Conservation (phyloP, 352 stramenopile genomes). For the Phytophthora tubulina region DNA sequence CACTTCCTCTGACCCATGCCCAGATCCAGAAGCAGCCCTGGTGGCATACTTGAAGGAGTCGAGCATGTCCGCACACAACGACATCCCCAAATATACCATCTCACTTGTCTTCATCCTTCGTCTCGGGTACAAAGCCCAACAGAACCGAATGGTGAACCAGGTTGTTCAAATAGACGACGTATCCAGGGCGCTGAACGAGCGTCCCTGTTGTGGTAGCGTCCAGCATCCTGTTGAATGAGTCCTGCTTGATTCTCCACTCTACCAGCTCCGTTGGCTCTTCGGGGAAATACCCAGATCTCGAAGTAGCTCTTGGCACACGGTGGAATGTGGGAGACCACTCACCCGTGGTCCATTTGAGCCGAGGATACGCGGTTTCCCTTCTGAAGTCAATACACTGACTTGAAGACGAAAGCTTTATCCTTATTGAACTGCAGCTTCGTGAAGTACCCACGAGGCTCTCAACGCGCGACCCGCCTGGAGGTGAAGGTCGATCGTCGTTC, state of each 20-base stretch:
- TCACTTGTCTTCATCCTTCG: neutral
- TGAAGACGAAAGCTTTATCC: neutral
- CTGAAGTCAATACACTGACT: conserved; percentile 4
- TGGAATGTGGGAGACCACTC: conserved; percentile 2
- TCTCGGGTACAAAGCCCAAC: neutral
- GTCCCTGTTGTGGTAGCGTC: neutral
- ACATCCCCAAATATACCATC: conserved; percentile 5
- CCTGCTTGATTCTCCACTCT: neutral
- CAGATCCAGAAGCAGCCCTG: neutral
- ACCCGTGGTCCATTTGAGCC: neutral
- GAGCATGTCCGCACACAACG: neutral
- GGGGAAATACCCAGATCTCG: conserved; percentile 13
- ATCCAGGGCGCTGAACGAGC: conserved; percentile 4
- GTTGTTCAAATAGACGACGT: conserved; percentile 12
- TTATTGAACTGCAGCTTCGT: neutral
- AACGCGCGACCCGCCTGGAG: too few relatives aligned
- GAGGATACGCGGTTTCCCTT: neutral
- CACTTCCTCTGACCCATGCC: neutral
- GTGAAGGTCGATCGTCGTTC: too few relatives aligned
- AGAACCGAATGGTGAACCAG: conserved; percentile 1
- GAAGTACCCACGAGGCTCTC: neutral
- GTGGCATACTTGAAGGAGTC: conserved; percentile 12
- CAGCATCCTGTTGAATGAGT: conserved; percentile 15
- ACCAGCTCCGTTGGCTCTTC: neutral
- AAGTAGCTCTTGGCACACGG: conserved; percentile 2